Conservation (phyloP, 2,329 filamentous ascomycete species). For the Ophiocordyceps sinensis region DNA sequence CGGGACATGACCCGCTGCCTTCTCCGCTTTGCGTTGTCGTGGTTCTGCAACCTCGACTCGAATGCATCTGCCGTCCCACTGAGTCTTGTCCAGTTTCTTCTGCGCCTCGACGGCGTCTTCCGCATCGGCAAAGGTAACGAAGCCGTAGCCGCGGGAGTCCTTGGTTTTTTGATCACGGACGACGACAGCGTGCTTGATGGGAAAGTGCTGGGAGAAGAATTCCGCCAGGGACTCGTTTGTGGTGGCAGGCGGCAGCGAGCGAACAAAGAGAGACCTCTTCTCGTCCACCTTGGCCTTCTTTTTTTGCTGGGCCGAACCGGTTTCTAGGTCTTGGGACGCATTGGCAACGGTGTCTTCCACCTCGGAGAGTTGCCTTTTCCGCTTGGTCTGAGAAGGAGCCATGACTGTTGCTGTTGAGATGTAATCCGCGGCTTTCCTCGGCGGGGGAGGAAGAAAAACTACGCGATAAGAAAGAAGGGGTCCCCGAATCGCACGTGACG, state of each 20-base stretch:
- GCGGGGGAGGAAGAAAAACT: conserved; percentile 10
- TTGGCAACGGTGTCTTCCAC: conserved; percentile 15
- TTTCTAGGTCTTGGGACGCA: conserved; percentile 17
- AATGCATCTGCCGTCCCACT: conserved; percentile 68
- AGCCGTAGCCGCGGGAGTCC: conserved; percentile 81
- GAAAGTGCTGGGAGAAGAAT: conserved; percentile 87
- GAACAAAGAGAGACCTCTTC: conserved; percentile 72
- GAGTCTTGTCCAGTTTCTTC: conserved; percentile 64
- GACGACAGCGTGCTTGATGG: conserved; percentile 91
- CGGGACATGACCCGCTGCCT: conserved; percentile 22
- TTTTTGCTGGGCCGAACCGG: conserved; percentile 16
- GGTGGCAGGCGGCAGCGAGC: conserved; percentile 62
- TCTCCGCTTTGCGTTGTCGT: conserved; percentile 51
- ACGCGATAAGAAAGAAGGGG: conserved; percentile 1
- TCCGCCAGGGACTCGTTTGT: conserved; percentile 75
- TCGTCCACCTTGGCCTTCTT: conserved; percentile 47
- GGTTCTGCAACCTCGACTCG: conserved; percentile 79
- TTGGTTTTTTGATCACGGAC: conserved; percentile 79
- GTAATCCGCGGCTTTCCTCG: not conserved
- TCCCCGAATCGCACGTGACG: conserved; percentile 18
- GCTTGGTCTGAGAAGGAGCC: conserved; percentile 15
- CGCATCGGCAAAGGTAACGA: conserved; percentile 89
- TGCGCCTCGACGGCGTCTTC: conserved; percentile 78
- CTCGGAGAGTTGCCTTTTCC: conserved; percentile 20
- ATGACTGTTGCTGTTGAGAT: conserved; percentile 8